Percentiles rank a stretch among this genome's conserved stretches.
phyloP scores from a whole-genome alignment of 169 alveolate genomes.

The Hepatocystis sp. region DNA sequence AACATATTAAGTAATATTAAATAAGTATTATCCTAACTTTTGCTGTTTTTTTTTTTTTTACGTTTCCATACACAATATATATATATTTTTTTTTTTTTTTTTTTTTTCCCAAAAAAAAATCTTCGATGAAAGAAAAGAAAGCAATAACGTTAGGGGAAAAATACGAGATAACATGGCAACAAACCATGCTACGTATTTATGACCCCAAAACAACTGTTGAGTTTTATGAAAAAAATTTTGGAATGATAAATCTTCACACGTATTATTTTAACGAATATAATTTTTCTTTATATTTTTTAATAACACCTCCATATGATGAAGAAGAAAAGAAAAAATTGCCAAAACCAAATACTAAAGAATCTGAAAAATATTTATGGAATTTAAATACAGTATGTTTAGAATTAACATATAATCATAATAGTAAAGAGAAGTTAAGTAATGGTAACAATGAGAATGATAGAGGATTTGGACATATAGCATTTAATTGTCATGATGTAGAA shows the following conservation, averaged over 20 bases:
- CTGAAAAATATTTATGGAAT: constrained; percentile 83
- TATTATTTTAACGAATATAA: constrained; percentile 78
- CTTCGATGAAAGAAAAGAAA: constrained; percentile 13
- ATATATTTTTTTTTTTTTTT: too few species aligned
- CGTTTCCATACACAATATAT: too few species aligned
- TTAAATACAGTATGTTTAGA: constrained; percentile 81
- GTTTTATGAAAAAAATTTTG: constrained; percentile 84
- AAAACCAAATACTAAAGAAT: constrained; percentile 73
- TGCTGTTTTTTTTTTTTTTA: too few species aligned
- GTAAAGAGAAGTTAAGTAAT: constrained; percentile 78
- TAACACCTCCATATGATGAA: constrained; percentile 80
- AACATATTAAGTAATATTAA: too few species aligned
- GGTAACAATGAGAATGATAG: constrained; percentile 85
- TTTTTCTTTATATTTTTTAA: constrained; percentile 85
- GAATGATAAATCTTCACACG: constrained; percentile 81
- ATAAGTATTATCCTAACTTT: too few species aligned
- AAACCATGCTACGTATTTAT: constrained; percentile 87
- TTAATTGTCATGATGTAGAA: constrained; percentile 78
- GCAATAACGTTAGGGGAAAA: constrained; percentile 19
- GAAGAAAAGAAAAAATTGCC: constrained; percentile 75
- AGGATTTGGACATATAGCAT: constrained; percentile 89
- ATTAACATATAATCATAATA: constrained; percentile 83
- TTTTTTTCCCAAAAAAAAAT: too few species aligned
- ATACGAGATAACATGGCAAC: constrained; percentile 77
- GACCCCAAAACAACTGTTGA: constrained; percentile 83